Conservation (phyloP, 78 protist species). For the Salpingoeca rosetta region DNA sequence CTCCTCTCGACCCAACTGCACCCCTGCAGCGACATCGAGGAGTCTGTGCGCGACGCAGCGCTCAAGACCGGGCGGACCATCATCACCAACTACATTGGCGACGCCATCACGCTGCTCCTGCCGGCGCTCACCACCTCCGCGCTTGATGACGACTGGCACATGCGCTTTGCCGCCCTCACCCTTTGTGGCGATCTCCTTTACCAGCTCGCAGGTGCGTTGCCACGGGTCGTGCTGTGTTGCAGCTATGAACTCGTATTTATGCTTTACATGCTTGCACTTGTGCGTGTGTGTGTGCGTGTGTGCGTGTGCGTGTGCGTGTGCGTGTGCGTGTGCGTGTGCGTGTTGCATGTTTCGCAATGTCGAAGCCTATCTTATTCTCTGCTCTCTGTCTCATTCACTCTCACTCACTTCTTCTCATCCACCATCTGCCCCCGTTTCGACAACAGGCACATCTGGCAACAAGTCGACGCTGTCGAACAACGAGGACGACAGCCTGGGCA, state of each 20-base stretch:
- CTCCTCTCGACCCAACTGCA: background rate
- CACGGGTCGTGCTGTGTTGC: too few species aligned
- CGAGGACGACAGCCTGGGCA: background rate
- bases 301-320: background rate
- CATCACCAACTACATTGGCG: constrained; percentile 40
- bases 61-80: constrained; percentile 69
- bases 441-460: background rate
- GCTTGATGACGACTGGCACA: constrained; percentile 74
- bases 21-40: constrained; percentile 63
- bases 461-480: background rate
- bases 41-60: constrained; percentile 71
- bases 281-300: background rate
- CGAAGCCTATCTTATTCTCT: too few species aligned
- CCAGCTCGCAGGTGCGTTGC: constrained; percentile 21
- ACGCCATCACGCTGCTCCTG: constrained; percentile 55
- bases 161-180: constrained; percentile 63
- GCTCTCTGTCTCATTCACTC: too few species aligned
- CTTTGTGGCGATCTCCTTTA: constrained; percentile 76
- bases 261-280: background rate
- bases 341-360: background rate
- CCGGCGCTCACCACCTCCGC: constrained; percentile 60
- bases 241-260: too few species aligned
- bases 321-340: background rate
- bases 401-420: too few species aligned
- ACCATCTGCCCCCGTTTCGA: background rate